Base-by-base conservation (phyloP, 2,329 filamentous ascomycete genomes). In the Orbilia ellipsospora region DNA sequence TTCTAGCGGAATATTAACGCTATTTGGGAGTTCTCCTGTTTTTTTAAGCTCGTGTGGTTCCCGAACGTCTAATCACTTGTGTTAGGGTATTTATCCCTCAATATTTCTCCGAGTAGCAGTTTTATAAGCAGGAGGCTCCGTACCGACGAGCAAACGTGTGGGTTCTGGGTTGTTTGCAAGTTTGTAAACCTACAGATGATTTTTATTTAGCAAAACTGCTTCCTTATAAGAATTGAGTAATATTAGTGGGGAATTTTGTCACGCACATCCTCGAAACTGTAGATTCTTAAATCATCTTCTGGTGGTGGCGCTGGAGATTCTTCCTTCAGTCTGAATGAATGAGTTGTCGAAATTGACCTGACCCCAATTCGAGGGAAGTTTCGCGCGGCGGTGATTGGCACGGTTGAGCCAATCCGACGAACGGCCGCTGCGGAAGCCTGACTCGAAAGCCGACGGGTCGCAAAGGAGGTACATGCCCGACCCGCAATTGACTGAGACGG, bases 1-100 rank as follows among this genome's bases (percentile, higher is more conserved):
- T 6, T 86, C 87, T 77, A 98, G 86, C 60, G 95, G 94, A 57
- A 99, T 88, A 84, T 94, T 94, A 80, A 94, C 84, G 0, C 93
- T 89, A 54, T 87, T 87, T 0, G 95, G 95, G 80, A 99, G 97
- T 77, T 84, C 87, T 78, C 91, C 91, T 7, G 87, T 88, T 20
- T 54, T 64, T 60, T 83, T 79, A 73, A 91, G 87, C 81, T 95
- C 92, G 77, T 80, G 79, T 1, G 90, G 90, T 81, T 94, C 91
- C 81, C 92, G 91, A 62, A 90, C 87, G 82, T 94, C 91, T 72
- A 81, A 26, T 84, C 79, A 4, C 83, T 79, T 15, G 44, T 13
- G 36, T 44, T 23, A 15, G 80, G n/a, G 82, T 79, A 80, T 78
- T 82, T 87, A 59, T n/a, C 8, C 20, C 31, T 42, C 13, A n/a